Evolutionary conservation across 352 stramenopile species (phyloP), one percentile per base, ranked within the genome.

Genomic region (Plasmopara muralis): DNA sequence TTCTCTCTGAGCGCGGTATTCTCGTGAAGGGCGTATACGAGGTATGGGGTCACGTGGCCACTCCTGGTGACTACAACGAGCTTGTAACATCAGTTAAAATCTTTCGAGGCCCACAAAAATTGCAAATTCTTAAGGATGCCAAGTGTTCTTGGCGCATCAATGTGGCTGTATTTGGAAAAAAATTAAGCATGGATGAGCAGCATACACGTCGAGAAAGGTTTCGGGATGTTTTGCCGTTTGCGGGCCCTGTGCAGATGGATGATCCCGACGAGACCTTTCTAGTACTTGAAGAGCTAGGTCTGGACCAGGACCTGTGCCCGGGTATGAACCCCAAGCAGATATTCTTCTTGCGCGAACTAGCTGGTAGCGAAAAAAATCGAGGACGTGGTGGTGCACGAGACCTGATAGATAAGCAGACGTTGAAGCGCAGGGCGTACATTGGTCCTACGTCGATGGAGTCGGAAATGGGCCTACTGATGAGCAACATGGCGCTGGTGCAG

Each of bases 381-480:
- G 79, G 79, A 14, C 76, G 79, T 1, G 79, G 79, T 2, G 79
- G 79, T 7, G 74, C 66, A 8, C 63, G 82, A 46, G 85, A 93
- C 52, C 61, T 92, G 15, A 62, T 98, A 8, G 80, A 96, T 53
- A 70, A 95, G 42, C 96, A 96, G 55, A 96, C 89, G 53, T 73
- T 98, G 20, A 98, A 98, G 65, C 88, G 92, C 53, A 77, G 95
- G 57, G 67, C 74, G 18, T 99, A 98, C 72, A 89, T 99, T 30
- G 96, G 96, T 1, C 96, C 96, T 6, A 99, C 96, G 5, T 97
- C 86, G 28, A 98, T 98, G 89, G 96, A 98, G 71, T 93, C 88
- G 33, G 95, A 99, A 61, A 88, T 99, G 52, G 89, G 89, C 34
- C 77, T 99, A 57, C 75, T 99, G 43, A 99, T 99, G 96, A 89